Evolutionary conservation across 345 rosid species (phyloP).

Genomic region (Cardamine resedifolia): DNA sequence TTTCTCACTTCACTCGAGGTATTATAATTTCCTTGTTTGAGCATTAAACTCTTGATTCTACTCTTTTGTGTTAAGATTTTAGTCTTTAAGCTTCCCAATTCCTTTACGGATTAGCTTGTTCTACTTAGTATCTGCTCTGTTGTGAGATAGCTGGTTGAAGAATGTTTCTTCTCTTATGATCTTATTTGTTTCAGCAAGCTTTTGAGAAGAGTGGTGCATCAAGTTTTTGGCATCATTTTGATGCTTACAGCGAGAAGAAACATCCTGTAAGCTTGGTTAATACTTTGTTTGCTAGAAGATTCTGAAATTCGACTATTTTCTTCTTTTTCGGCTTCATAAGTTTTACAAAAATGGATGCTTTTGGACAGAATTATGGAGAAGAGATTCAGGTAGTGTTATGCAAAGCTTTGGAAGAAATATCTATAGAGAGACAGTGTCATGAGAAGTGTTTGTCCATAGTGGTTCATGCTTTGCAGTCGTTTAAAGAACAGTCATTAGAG

Average conservation of each 20-base stretch:
- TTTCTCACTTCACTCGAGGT: slow-evolving; percentile 72
- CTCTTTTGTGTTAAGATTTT: not conserved
- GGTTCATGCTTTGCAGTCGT: slow-evolving; percentile 57
- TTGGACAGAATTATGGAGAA: slow-evolving; percentile 45
- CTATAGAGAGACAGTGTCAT: slow-evolving; percentile 54
- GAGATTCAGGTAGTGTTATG: slow-evolving; percentile 63
- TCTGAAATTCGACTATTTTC: not conserved
- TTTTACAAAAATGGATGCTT: not conserved
- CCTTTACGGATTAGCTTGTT: not conserved
- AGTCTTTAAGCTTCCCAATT: not conserved
- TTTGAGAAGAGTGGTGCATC: slow-evolving; percentile 57
- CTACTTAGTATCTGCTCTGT: not conserved
- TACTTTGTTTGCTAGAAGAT: not conserved
- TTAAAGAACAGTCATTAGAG: slow-evolving; percentile 37
- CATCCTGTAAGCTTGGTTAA: slow-evolving; percentile 35
- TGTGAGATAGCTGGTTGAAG: not conserved
- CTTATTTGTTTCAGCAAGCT: slow-evolving; percentile 49
- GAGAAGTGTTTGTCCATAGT: slow-evolving; percentile 71
- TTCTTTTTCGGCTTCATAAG: not conserved
- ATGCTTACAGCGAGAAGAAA: slow-evolving; percentile 44
- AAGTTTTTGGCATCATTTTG: slow-evolving; percentile 78
- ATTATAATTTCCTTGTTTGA: not conserved
- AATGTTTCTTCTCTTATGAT: slow-evolving; percentile 3
- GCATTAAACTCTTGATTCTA: not conserved
- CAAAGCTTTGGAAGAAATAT: slow-evolving; percentile 69